phyloP scores from a whole-genome alignment of 164 flowering plant species.

The Protea cynaroides region DNA sequence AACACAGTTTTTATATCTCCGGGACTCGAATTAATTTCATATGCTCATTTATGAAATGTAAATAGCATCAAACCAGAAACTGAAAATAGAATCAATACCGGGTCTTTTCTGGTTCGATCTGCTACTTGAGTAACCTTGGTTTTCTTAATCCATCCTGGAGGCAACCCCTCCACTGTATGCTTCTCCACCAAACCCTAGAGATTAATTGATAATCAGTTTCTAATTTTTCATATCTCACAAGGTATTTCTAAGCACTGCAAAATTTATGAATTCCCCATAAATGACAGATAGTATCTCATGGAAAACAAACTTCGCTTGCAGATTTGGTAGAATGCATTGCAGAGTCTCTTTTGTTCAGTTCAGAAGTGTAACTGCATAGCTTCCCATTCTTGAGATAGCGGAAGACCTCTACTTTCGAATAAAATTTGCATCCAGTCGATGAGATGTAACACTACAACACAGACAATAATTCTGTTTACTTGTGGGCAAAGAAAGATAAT shows the following conservation, averaged over 20 bases:
- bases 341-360: no score
- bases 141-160: conserved; percentile 58
- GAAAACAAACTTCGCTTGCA: conserved; percentile 4
- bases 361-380: neutral
- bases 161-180: conserved; percentile 37
- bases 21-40: no score
- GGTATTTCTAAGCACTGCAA: neutral
- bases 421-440: conserved; percentile 14
- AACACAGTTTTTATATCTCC: no score
- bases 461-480: no score
- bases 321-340: neutral
- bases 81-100: conserved; percentile 28
- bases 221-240: neutral
- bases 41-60: neutral
- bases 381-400: conserved; percentile 25
- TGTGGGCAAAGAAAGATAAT: no score
- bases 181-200: conserved; percentile 33
- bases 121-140: conserved; percentile 23
- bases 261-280: neutral
- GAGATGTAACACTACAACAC: no score
- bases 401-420: conserved; percentile 30
- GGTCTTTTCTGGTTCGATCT: conserved; percentile 32
- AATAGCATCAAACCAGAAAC: neutral
- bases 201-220: conserved; percentile 20
- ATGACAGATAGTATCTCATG: neutral